These are phyloP conservation scores for Corylus avellana DNA, from an alignment of 306 rosid species.

Conservation along the genomic window DNA sequence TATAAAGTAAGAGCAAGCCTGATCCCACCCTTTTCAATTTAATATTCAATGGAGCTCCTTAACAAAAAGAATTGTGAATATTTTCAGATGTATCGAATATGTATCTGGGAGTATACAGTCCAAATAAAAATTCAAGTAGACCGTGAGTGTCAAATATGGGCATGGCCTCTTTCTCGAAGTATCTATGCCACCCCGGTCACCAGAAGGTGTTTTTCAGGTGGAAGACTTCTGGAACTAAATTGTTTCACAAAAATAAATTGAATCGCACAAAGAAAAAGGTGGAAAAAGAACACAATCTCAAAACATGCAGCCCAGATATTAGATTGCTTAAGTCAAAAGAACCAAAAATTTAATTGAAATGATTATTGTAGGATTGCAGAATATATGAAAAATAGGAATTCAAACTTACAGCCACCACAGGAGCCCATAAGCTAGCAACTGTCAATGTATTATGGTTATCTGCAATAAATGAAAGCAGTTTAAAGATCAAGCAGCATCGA, in stretches of 20 bases:
- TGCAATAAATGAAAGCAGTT: conserved; percentile 39
- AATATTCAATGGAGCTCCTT: neutral
- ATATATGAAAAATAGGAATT: neutral
- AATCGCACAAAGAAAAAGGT: neutral
- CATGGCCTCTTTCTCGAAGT: neutral
- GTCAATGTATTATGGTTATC: conserved; percentile 83
- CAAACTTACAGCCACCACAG: conserved; percentile 76
- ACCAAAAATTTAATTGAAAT: conserved; percentile 1
- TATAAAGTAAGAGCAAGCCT: neutral
- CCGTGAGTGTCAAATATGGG: neutral
- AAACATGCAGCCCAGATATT: neutral
- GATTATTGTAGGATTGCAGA: neutral
- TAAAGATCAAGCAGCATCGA: conserved; percentile 18
- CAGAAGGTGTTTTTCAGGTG: neutral
- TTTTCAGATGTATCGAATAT: no score
- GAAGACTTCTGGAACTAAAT: neutral
- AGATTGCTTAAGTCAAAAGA: neutral
- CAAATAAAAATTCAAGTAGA: neutral
- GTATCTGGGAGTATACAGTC: neutral
- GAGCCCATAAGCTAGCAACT: conserved; percentile 76
- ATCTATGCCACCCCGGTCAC: neutral
- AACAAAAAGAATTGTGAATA: neutral
- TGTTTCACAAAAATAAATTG: neutral
- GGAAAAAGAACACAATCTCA: neutral
- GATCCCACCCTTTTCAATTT: neutral